phyloP scores from a whole-genome alignment of 345 rosid genomes.

The Hypericum androsaemum region DNA sequence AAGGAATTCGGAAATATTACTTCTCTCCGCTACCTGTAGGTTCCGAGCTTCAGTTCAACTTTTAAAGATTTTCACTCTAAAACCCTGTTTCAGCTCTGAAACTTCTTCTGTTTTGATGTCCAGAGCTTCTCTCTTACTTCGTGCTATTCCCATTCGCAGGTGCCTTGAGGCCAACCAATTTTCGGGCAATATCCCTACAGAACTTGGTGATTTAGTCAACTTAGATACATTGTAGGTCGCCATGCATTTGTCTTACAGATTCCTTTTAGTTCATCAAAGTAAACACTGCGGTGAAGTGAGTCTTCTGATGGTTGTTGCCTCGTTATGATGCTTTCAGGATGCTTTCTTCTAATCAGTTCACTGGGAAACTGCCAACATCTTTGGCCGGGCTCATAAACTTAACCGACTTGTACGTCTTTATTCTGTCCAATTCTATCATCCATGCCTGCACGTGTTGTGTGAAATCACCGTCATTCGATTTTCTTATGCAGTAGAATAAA shows the following conservation, averaged over 20 bases:
- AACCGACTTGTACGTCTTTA: slow-evolving; percentile 38
- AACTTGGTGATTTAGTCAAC: slow-evolving; percentile 40
- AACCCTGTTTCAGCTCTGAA: background rate
- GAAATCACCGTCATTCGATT: slow-evolving; percentile 12
- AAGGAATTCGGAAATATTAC: slow-evolving; percentile 35
- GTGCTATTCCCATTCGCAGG: slow-evolving; percentile 12
- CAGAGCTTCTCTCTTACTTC: slow-evolving; percentile 7
- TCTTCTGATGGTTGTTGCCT: slow-evolving; percentile 8
- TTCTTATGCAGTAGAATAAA: slow-evolving; percentile 50
- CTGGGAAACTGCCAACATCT: slow-evolving; percentile 37
- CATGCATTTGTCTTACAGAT: slow-evolving; percentile 7
- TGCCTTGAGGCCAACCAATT: slow-evolving; percentile 44
- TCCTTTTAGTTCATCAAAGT: background rate
- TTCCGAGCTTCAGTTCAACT: slow-evolving; percentile 7
- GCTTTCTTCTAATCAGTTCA: slow-evolving; percentile 48
- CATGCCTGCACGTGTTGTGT: background rate
- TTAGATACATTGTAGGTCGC: slow-evolving; percentile 34
- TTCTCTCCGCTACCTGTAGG: slow-evolving; percentile 40
- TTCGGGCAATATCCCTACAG: slow-evolving; percentile 42
- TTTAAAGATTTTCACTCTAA: slow-evolving; percentile 5
- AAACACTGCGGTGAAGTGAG: background rate
- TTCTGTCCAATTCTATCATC: slow-evolving; percentile 2
- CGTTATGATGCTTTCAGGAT: slow-evolving; percentile 24
- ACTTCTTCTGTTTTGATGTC: slow-evolving; percentile 25
- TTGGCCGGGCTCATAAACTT: slow-evolving; percentile 33